Percentiles rank a stretch among this genome's conserved stretches.
phyloP scores from a whole-genome alignment of 108 stramenopile species.

The Discostella pseudostelligera region DNA sequence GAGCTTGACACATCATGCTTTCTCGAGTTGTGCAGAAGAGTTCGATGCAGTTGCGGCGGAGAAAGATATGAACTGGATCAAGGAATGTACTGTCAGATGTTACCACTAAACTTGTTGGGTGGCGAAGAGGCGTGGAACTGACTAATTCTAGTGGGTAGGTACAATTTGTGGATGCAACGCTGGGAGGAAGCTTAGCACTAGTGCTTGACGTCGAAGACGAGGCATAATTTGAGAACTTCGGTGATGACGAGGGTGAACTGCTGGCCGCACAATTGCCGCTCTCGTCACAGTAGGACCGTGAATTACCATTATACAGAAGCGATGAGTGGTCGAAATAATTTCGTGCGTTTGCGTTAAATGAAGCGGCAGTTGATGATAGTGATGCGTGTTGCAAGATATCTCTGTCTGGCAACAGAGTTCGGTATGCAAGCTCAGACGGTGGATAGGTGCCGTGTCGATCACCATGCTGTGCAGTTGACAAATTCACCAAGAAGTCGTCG shows the following conservation, averaged over 20 bases:
- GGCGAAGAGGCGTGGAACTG: not conserved
- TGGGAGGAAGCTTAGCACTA: not conserved
- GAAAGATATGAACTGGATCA: slow-evolving; percentile 19
- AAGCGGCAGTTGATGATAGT: not conserved
- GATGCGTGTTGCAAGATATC: not conserved
- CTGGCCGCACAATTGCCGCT: not conserved
- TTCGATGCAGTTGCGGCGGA: slow-evolving; percentile 17
- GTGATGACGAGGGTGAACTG: not conserved
- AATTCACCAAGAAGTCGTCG: no score
- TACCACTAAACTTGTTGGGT: not conserved
- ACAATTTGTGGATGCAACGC: not conserved
- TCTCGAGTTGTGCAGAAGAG: slow-evolving; percentile 6
- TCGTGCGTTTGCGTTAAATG: not conserved
- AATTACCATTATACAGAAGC: no score
- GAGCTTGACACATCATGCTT: not conserved
- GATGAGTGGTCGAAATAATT: no score
- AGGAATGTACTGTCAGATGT: slow-evolving; percentile 10
- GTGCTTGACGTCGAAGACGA: not conserved
- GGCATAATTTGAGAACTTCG: not conserved
- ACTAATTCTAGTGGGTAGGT: not conserved
- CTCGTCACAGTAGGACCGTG: not conserved
- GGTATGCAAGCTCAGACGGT: no score
- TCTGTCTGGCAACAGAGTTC: no score
- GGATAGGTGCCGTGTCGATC: no score
- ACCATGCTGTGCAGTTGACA: no score